phyloP scores from a whole-genome alignment of 2,329 filamentous ascomycete species.

The Pyricularia grisea region DNA sequence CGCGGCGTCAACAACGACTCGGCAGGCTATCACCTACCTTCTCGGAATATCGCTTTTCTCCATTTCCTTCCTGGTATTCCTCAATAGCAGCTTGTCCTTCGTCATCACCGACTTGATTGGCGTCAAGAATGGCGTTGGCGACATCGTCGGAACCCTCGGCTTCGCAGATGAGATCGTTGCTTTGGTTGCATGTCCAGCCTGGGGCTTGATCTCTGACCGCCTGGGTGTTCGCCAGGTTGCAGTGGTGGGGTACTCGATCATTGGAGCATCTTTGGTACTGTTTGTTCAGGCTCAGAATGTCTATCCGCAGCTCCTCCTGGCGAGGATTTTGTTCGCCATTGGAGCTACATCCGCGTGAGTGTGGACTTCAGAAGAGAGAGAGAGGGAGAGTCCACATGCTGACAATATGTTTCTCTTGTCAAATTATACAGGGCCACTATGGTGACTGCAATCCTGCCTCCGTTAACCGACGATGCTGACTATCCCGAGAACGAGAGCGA shows the following conservation, averaged over 20 bases:
- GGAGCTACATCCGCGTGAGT: constrained; percentile 79
- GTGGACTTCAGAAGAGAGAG: background rate
- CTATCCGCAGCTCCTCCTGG: constrained; percentile 80
- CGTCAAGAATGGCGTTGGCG: constrained; percentile 61
- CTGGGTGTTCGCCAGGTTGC: constrained; percentile 65
- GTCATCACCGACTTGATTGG: constrained; percentile 77
- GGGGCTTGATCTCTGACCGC: constrained; percentile 70
- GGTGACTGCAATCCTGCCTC: constrained; percentile 90
- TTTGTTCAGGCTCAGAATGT: constrained; percentile 82
- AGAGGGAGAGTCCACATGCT: background rate
- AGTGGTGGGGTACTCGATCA: constrained; percentile 71
- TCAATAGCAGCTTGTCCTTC: constrained; percentile 77
- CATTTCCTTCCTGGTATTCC: constrained; percentile 83
- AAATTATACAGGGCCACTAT: constrained; percentile 62
- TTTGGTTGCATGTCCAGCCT: constrained; percentile 68
- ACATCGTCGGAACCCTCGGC: constrained; percentile 75
- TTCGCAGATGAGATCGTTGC: constrained; percentile 80
- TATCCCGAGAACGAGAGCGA: constrained; percentile 4
- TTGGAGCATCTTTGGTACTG: constrained; percentile 65
- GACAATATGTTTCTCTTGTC: background rate
- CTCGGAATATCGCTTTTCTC: constrained; percentile 76
- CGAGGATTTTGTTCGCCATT: constrained; percentile 77
- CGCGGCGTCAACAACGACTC: constrained; percentile 45
- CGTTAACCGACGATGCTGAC: constrained; percentile 44
- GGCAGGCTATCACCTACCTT: constrained; percentile 65